Evolutionary conservation across 768 basidiomycete species (phyloP), one percentile per base, ranked within the genome.

Genomic region (Myochromella boudieri): DNA sequence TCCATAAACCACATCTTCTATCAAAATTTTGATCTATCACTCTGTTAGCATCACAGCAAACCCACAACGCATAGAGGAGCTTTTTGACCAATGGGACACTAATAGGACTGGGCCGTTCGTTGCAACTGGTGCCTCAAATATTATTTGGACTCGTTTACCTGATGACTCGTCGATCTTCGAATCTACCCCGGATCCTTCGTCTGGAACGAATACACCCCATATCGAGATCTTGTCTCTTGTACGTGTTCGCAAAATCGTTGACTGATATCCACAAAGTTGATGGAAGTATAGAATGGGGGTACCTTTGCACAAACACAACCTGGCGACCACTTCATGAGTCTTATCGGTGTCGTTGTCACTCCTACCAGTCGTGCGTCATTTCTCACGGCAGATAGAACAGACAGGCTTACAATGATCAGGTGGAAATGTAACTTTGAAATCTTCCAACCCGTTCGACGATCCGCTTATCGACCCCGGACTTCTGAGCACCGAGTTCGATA

Each of bases 391-490:
- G 10, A 29, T 20, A 8, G 8, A n/a, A n/a, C n/a, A n/a, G n/a
- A n/a, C n/a, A n/a, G 21, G n/a, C 11, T 9, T n/a, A 12, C 3
- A 32, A 61, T n/a, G n/a, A n/a, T n/a, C n/a, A n/a, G 60, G 61
- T 27, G 62, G 62, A 2, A 46, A 37, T 10, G 20, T 64, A 8
- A 55, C 48, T 6, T 37, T 75, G 51, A 71, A 60, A 38, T 69
- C 72, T 17, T 66, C 61, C 18, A 55, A 66, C 50, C 60, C 71
- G 17, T 76, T 76, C 58, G 63, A 62, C 34, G 24, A 57, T 24
- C 76, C 77, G 1, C 41, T 61, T 15, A 50, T 81, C 59, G 68
- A 79, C 53, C 74, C 73, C 0, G 52, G 36, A 11, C 37, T 47
- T 21, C 66, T 74, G 26, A 51, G 33, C n/a, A 33, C 51, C 2